These are phyloP conservation scores for Hygrocybe punicea DNA, from an alignment of 768 basidiomycete genomes.

Conservation along the genomic window DNA sequence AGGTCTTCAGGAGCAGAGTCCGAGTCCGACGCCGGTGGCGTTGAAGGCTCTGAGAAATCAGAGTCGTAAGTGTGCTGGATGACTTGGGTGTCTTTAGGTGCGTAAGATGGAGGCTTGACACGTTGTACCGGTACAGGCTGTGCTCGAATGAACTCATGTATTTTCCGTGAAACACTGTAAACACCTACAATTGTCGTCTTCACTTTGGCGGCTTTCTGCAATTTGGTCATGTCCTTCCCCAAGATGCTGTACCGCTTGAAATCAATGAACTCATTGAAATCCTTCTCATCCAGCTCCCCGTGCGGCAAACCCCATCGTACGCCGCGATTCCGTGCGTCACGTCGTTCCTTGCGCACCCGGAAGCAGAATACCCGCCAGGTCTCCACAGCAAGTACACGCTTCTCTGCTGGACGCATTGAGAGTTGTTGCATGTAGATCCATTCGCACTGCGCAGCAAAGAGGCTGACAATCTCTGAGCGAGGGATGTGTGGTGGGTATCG, in stretches of 20 bases:
- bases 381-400: constrained; percentile 38
- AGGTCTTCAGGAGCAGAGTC: constrained; percentile 23
- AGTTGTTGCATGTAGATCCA: constrained; percentile 58
- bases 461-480: constrained; percentile 46
- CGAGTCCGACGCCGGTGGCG: constrained; percentile 42
- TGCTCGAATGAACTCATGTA: too few species aligned
- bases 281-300: constrained; percentile 14
- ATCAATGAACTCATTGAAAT: constrained; percentile 2
- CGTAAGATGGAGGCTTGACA: background rate
- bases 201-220: background rate
- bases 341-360: constrained; percentile 30
- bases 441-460: constrained; percentile 53
- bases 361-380: constrained; percentile 49
- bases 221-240: background rate
- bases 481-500: constrained; percentile 49
- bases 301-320: constrained; percentile 34
- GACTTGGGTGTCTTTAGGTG: background rate
- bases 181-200: background rate
- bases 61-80: constrained; percentile 43
- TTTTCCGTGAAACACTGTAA: too few species aligned
- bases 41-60: constrained; percentile 56
- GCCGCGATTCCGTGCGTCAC: constrained; percentile 23
- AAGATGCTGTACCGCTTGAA: background rate
- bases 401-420: constrained; percentile 20
- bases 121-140: too few species aligned